Evolutionary conservation across 495 filamentous ascomycete species (phyloP), one percentile per base, ranked within the genome.

Genomic region (Halenospora varia): DNA sequence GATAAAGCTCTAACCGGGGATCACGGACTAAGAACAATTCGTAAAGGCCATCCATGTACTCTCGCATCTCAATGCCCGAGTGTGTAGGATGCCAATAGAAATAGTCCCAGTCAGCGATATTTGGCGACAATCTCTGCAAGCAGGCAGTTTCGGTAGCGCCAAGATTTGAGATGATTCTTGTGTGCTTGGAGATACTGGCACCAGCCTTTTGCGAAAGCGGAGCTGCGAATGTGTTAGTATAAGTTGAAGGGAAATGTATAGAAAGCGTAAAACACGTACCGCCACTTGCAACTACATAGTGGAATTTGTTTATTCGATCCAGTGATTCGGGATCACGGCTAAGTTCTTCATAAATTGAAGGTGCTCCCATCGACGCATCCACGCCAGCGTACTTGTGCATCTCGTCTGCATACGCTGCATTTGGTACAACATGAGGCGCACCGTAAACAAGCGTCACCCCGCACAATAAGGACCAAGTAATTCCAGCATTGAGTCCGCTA

Each of bases 1-100:
- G 44, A 17, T 47, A 47, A 2, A 74, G 68, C 26, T 80, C 78
- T 10, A 66, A 57, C 2, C 75, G 64, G 2, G 67, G 68, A 35
- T 71, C 71, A 10, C 44, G 44, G 6, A 47, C 44, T 4, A 47
- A n/a, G 44, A 47, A 17, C 20, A 17, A 22, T 22, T 47, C 44
- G 20, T 47, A 47, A 6, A 47, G 15, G 8, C 44, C 44, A 47
- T 47, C 20, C 8, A 17, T n/a, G 4, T 4, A 4, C 8, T 17
- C n/a, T 47, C 44, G 44, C 15, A 47, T 17, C 44, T 47, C 44
- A 22, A 47, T 47, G n/a, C 44, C 44, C 4, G n/a, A 22, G 44
- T 17, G 44, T 22, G 44, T 22, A n/a, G 44, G 44, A 47, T 47
- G 15, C 15, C 20, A 47, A 17, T 47, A 22, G 20, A 47, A 47